These are phyloP conservation scores for Vigna nakashimae DNA, from an alignment of 306 rosid genomes.

Conservation along the genomic window DNA sequence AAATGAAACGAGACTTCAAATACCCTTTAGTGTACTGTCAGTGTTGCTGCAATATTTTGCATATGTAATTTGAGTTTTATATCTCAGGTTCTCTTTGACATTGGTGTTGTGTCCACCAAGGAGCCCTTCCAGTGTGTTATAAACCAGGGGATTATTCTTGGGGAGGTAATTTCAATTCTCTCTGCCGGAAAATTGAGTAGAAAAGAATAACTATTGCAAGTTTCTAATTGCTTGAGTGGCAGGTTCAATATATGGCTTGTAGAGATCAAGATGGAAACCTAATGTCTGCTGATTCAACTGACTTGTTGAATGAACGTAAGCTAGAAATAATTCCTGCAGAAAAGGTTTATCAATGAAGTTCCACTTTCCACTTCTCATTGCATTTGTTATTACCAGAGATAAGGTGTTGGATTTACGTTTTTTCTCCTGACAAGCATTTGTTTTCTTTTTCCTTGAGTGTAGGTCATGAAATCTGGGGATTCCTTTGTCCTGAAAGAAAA, in stretches of 20 bases:
- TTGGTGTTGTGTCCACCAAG: conserved; percentile 89
- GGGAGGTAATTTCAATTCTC: conserved; percentile 72
- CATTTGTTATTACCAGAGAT: conserved; percentile 20
- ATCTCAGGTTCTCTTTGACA: conserved; percentile 92
- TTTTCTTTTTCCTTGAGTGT: conserved; percentile 40
- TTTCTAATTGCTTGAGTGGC: conserved; percentile 61
- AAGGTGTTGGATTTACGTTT: conserved; percentile 21
- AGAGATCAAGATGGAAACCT: conserved; percentile 75
- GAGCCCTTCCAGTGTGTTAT: conserved; percentile 99
- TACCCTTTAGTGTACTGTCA: conserved; percentile 10
- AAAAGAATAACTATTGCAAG: not conserved
- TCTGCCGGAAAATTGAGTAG: conserved; percentile 18
- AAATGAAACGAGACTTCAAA: conserved; percentile 31
- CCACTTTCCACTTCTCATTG: conserved; percentile 25
- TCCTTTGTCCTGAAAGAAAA: conserved; percentile 87
- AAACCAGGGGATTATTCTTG: conserved; percentile 97
- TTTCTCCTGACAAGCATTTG: conserved; percentile 25
- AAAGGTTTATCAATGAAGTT: conserved; percentile 59
- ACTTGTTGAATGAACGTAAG: conserved; percentile 55
- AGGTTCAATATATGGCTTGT: conserved; percentile 92
- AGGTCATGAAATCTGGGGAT: conserved; percentile 87
- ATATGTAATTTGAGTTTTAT: conserved; percentile 40
- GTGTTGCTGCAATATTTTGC: conserved; percentile 33
- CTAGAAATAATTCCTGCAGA: conserved; percentile 75
- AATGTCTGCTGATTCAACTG: conserved; percentile 70